Percentiles rank a stretch among this genome's conserved stretches.
Conservation (phyloP, 192 early-diverging fungal species). For the Pecoramyces ruminantium region DNA sequence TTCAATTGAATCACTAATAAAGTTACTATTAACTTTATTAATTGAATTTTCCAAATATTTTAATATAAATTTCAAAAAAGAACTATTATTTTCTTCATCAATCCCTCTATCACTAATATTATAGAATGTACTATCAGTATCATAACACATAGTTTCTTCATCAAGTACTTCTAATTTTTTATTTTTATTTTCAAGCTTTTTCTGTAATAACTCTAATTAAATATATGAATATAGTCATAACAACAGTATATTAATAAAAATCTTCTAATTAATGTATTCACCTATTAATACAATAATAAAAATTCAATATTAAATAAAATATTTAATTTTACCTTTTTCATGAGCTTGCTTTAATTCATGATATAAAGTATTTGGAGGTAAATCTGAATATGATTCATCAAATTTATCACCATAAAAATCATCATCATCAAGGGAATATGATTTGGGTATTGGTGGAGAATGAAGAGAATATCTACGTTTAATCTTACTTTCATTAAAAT, state of each 20-base stretch:
- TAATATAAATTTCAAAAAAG: background rate
- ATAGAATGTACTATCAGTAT: background rate
- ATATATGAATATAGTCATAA: no score
- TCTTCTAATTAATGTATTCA: no score
- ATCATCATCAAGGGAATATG: background rate
- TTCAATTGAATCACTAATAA: background rate
- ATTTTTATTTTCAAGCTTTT: background rate
- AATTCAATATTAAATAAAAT: background rate
- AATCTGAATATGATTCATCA: background rate
- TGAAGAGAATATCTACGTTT: background rate
- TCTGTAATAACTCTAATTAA: background rate
- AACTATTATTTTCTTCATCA: background rate
- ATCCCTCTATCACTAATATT: background rate
- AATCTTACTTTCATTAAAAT: background rate
- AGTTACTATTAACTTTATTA: background rate
- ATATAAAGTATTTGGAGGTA: background rate
- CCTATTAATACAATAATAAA: no score
- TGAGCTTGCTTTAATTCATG: background rate
- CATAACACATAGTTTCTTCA: background rate
- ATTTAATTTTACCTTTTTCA: background rate
- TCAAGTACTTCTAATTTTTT: background rate
- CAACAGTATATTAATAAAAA: no score
- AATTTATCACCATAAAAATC: background rate
- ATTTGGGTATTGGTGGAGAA: background rate
- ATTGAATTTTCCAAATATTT: background rate